Evolutionary conservation across 306 rosid genomes (phyloP).

Genomic region (Acacia melanoxylon): DNA sequence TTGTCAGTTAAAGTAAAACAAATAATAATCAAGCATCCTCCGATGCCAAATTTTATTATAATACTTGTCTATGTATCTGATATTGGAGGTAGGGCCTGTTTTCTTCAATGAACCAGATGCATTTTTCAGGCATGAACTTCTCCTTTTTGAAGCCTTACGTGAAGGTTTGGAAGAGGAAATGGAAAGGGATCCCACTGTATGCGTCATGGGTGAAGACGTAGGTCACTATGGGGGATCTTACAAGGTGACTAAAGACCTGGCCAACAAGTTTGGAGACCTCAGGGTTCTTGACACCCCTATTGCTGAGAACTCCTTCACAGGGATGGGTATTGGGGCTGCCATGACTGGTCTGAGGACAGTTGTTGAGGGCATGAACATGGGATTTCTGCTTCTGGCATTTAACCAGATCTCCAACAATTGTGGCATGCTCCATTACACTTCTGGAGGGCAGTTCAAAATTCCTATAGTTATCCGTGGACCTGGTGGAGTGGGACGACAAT

Average conservation of each 20-base stretch:
- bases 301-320: constrained; percentile 90
- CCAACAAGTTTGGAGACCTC: constrained; percentile 80
- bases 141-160: constrained; percentile 84
- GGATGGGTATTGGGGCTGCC: constrained; percentile 98
- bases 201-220: constrained; percentile 95
- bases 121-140: constrained; percentile 71
- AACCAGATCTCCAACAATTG: constrained; percentile 93
- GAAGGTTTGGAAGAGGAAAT: constrained; percentile 98
- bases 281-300: constrained; percentile 94
- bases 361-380: constrained; percentile 97
- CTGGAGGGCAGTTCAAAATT: constrained; percentile 92
- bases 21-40: constrained; percentile 3
- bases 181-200: constrained; percentile 82
- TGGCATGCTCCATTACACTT: constrained; percentile 97
- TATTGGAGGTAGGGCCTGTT: constrained; percentile 3
- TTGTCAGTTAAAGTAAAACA: not conserved
- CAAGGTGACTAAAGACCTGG: constrained; percentile 87
- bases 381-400: constrained; percentile 92
- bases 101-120: constrained; percentile 20
- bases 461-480: constrained; percentile 95
- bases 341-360: constrained; percentile 92
- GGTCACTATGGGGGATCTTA: constrained; percentile 94
- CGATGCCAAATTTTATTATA: not conserved
- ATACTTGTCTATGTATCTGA: not conserved
- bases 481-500: constrained; percentile 95